These are phyloP conservation scores for Clathrospora elynae DNA, from an alignment of 2,329 filamentous ascomycete species.

Conservation along the genomic window DNA sequence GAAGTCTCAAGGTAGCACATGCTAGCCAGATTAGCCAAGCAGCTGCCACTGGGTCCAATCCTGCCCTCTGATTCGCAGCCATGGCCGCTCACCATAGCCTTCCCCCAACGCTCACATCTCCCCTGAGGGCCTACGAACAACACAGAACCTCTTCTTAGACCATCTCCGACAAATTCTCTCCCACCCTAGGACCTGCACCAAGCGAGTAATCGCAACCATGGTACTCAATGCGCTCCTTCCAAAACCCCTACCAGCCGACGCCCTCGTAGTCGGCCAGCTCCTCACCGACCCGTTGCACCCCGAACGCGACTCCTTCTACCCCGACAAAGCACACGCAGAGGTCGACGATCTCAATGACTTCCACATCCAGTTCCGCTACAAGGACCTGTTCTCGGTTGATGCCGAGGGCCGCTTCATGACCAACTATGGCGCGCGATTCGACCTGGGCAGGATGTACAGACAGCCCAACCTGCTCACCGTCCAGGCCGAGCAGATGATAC, in stretches of 20 bases:
- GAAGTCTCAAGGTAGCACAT: slow-evolving; percentile 16
- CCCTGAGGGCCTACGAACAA: slow-evolving; percentile 4
- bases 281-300: slow-evolving; percentile 46
- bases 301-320: slow-evolving; percentile 46
- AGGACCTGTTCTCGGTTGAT: slow-evolving; percentile 46
- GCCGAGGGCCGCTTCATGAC: slow-evolving; percentile 46
- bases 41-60: slow-evolving; percentile 21
- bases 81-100: slow-evolving; percentile 17
- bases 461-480: slow-evolving; percentile 47
- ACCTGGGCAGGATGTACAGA: slow-evolving; percentile 44
- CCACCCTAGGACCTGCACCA: too few species aligned
- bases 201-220: slow-evolving; percentile 36
- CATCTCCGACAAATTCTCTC: not conserved
- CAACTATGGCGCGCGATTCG: slow-evolving; percentile 48
- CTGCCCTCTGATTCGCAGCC: slow-evolving; percentile 27
- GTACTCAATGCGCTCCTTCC: slow-evolving; percentile 45
- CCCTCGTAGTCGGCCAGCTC: slow-evolving; percentile 45
- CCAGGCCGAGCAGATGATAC: slow-evolving; percentile 47
- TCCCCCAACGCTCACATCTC: slow-evolving; percentile 2
- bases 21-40: slow-evolving; percentile 30
- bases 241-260: slow-evolving; percentile 43
- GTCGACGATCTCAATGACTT: slow-evolving; percentile 49
- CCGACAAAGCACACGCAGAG: slow-evolving; percentile 37
- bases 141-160: not conserved
- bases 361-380: slow-evolving; percentile 48